Evolutionary conservation across 306 rosid genomes (phyloP), one percentile per base, ranked within the genome.

Genomic region (Adenanthera pavonina): DNA sequence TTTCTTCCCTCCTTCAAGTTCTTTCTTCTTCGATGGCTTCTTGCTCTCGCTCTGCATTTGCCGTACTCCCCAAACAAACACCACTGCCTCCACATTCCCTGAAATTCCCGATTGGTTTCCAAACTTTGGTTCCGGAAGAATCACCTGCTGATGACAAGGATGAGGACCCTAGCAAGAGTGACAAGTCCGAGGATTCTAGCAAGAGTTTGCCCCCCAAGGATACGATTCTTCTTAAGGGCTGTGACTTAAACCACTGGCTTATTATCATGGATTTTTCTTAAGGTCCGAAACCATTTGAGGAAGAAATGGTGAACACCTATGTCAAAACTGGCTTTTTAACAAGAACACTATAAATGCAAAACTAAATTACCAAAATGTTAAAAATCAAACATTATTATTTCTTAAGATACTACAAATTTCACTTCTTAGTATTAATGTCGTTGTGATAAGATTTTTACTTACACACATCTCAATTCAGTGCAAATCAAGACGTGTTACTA

Each of bases 171-270:
- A 15, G 3, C 35, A 10, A 3, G 3, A 25, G 36, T 2, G 6
- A 53, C 8, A 35, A 25, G 6, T 77, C 93, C 12, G 11, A 25
- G 74, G 35, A 69, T n/a, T 44, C 54, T 69, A 2, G 34, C 73
- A 44, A 20, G 48, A 25, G 57, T 16, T 6, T 19, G 43, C n/a
- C 69, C 9, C 94, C 95, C 2, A 93, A 90, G 88, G 97, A 93
- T 57, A 91, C 97, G 35, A 90, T 95, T 80, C 92, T 95, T 46
- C 95, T 95, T 5, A 95, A 91, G 81, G 99, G 99, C 62, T 95
- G 99, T 60, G 99, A 95, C 60, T 93, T 93, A 84, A 94, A 95
- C 83, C 99, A 95, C 74, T 93, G 99, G 99, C 97, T 95, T 67
- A 84, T 95, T 30, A 88, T 93, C 34, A 75, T 95, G 93, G 99